Base-by-base conservation (phyloP, 2,329 filamentous ascomycete species). In the Fusarium circinatum region DNA sequence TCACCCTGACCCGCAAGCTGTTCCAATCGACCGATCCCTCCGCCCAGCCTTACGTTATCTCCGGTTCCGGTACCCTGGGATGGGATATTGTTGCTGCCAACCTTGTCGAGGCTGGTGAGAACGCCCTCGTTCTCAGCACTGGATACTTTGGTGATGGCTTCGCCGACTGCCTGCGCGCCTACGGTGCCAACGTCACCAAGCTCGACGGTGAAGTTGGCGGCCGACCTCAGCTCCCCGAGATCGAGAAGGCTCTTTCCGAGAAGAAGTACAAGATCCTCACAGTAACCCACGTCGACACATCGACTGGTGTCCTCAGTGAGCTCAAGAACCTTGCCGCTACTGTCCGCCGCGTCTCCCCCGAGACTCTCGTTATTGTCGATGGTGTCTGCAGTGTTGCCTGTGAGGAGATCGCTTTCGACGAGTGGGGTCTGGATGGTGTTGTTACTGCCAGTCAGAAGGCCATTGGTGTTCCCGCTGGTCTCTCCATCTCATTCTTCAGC, bases 41-140 rank as follows among this genome's bases (percentile, higher is more conserved):
- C 54, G 91, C 95, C 34, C 96, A 99, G 83, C 95, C 96, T 45
- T 97, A 98, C 81, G 89, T 98, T 81, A 90, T 99, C 82, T 95
- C 94, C 75, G 96, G 96, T 72, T 98, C 95, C 60, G 96, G 96
- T 65, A 99, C 96, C 26, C 88, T 99, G 13, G 96, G 96, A 70
- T 99, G 96, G 96, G 96, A 99, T 81, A 86, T 98, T 67, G 95
- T 98, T 51, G 93, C 95, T n/a, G 92, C 95, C 78, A 99, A 98
- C 86, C 86, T 99, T 72, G 89, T 94, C 70, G 96, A 99, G 86
- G 89, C 91, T 57, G 95, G 94, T 68, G 96, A 99, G 80, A 90
- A 98, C 67, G 96, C 93, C 30, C 89, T 99, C 45, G 95, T 99
- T 62, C 90, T 99, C 24, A 95, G 97, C 86, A 97, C 94, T 47